These are phyloP conservation scores for Biscogniauxia sp. DNA, from an alignment of 2,329 filamentous ascomycete species.

Conservation along the genomic window DNA sequence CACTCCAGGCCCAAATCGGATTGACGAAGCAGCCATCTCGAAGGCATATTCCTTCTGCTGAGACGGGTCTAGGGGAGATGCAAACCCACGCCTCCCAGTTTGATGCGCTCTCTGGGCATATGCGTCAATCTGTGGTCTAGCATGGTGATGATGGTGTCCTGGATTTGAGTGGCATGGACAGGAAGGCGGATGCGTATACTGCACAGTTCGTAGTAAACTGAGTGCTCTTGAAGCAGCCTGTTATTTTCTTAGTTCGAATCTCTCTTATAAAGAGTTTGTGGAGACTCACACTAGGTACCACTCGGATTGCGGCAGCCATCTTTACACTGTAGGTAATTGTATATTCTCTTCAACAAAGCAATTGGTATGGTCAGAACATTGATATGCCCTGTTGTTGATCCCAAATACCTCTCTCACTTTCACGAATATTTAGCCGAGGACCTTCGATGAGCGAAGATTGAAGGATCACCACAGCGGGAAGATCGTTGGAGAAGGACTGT, in stretches of 20 bases:
- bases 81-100: constrained; percentile 50
- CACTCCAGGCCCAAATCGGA: constrained; percentile 88
- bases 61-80: constrained; percentile 71
- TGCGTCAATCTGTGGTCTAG: constrained; percentile 46
- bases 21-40: constrained; percentile 94
- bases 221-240: constrained; percentile 63
- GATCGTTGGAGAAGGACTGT: not conserved
- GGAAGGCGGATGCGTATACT: constrained; percentile 80
- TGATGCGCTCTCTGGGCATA: constrained; percentile 43
- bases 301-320: constrained; percentile 35
- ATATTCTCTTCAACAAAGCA: no score
- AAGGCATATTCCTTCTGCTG: constrained; percentile 95
- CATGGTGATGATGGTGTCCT: constrained; percentile 68
- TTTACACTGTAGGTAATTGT: not conserved
- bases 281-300: constrained; percentile 36
- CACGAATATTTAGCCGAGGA: not conserved
- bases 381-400: not conserved
- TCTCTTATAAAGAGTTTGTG: not conserved
- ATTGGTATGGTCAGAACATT: not conserved
- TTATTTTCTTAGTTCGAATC: constrained; percentile 5
- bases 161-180: constrained; percentile 95
- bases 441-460: not conserved
- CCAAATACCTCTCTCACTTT: not conserved
- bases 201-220: constrained; percentile 81
- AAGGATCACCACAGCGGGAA: not conserved